These are phyloP conservation scores for Hemisphaericaspora lyxosophila DNA, from an alignment of 1,139 yeast genomes.

Conservation along the genomic window DNA sequence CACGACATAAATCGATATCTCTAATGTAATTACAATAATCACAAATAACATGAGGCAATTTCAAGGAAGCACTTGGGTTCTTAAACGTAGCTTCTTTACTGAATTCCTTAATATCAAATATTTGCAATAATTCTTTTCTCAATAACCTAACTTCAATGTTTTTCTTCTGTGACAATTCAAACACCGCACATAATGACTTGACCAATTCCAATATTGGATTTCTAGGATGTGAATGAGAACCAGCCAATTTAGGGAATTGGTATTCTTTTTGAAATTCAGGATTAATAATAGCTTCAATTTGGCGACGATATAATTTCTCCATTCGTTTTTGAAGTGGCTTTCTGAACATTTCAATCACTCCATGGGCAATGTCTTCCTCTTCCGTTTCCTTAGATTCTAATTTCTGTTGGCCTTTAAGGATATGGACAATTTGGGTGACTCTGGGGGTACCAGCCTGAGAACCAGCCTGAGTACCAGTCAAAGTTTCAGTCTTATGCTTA, in stretches of 20 bases:
- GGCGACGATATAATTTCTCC: conserved; percentile 62
- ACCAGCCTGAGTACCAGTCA: conserved; percentile 32
- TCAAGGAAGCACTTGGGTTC: conserved; percentile 73
- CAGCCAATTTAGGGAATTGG: conserved; percentile 70
- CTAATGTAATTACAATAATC: conserved; percentile 72
- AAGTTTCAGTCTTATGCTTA: conserved; percentile 49
- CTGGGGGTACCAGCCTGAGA: conserved; percentile 52
- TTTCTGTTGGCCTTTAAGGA: conserved; percentile 45
- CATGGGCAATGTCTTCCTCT: conserved; percentile 31
- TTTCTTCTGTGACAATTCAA: conserved; percentile 63
- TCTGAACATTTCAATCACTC: conserved; percentile 54
- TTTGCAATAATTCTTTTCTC: conserved; percentile 67
- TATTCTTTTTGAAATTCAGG: conserved; percentile 66
- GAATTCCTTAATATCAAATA: conserved; percentile 83
- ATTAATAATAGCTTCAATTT: conserved; percentile 70
- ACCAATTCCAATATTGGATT: conserved; percentile 82
- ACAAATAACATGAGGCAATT: conserved; percentile 70
- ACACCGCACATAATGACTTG: conserved; percentile 71
- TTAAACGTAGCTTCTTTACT: conserved; percentile 71
- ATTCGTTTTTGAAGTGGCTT: conserved; percentile 67
- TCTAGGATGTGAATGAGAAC: conserved; percentile 57
- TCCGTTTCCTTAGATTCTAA: conserved; percentile 31
- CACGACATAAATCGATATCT: conserved; percentile 83
- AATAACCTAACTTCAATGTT: conserved; percentile 72
- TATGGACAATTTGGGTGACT: conserved; percentile 63